A percentile compares a stretch with the other conserved stretches of the same genome.
These are phyloP conservation scores for Metschnikowia santaceciliae DNA, from an alignment of 805 yeast genomes.

Conservation along the genomic window DNA sequence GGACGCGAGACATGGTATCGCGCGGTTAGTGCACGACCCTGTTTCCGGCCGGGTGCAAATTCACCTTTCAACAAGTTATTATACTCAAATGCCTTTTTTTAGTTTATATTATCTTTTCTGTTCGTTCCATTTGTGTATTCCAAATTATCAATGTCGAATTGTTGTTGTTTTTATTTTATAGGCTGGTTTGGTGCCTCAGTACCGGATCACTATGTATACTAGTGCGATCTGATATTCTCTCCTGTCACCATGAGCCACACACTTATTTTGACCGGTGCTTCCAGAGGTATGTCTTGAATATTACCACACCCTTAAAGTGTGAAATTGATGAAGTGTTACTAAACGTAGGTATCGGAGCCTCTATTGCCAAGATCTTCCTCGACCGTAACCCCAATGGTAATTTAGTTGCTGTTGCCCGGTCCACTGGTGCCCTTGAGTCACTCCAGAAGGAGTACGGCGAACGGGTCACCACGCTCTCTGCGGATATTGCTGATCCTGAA, in stretches of 20 bases:
- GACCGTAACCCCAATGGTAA: constrained; percentile 28
- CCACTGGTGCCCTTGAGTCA: constrained; percentile 43
- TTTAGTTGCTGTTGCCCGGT: constrained; percentile 72
- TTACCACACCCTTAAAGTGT: constrained; percentile 15
- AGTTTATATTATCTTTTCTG: too few relatives aligned
- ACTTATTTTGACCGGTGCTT: constrained; percentile 22
- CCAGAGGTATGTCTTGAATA: constrained; percentile 17
- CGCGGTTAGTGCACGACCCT: constrained; percentile 6
- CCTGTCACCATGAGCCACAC: constrained; percentile 16
- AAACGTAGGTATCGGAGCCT: constrained; percentile 69
- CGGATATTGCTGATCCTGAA: constrained; percentile 53
- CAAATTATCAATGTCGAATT: too few relatives aligned
- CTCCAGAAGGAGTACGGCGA: constrained; percentile 43
- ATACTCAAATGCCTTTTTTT: too few relatives aligned
- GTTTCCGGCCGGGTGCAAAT: background rate
- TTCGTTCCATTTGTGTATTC: too few relatives aligned
- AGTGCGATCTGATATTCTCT: background rate
- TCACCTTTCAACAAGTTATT: too few relatives aligned
- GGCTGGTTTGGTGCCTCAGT: too few relatives aligned
- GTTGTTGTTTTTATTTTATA: too few relatives aligned
- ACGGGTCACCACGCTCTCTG: constrained; percentile 49
- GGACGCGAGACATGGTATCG: background rate
- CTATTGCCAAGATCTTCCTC: constrained; percentile 56
- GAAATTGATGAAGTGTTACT: constrained; percentile 38
- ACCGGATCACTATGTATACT: background rate